These are phyloP conservation scores for Ensete glaucum DNA, from an alignment of 176 grass and related monocot species.

Conservation along the genomic window DNA sequence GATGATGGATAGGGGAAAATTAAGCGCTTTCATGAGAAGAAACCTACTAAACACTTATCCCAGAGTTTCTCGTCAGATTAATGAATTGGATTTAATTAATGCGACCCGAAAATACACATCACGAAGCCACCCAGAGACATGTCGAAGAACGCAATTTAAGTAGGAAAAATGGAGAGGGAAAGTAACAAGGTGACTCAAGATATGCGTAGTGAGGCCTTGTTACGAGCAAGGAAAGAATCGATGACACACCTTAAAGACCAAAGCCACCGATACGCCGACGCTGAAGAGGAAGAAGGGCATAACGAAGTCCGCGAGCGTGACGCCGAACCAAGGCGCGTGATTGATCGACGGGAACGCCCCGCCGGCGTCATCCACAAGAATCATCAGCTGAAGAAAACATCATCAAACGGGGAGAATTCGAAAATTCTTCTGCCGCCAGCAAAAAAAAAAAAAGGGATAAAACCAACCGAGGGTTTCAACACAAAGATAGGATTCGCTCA, in stretches of 20 bases:
- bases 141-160: background rate
- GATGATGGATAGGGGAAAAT: background rate
- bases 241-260: conserved; percentile 67
- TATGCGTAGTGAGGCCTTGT: background rate
- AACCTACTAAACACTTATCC: background rate
- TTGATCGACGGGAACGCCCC: conserved; percentile 89
- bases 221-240: background rate
- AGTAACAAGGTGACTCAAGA: background rate
- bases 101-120: background rate
- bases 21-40: background rate
- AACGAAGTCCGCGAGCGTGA: conserved; percentile 88
- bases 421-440: background rate
- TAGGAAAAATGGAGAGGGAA: background rate
- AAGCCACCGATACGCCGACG: conserved; percentile 65
- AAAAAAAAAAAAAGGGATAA: background rate
- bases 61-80: background rate
- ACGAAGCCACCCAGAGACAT: background rate
- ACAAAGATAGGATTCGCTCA: conserved; percentile 14
- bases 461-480: background rate
- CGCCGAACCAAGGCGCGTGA: conserved; percentile 86
- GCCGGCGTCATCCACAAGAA: conserved; percentile 85
- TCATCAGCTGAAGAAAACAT: conserved; percentile 52
- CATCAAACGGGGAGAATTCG: too few species aligned
- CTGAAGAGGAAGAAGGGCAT: conserved; percentile 95
- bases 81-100: background rate